Evolutionary conservation across 2,329 filamentous ascomycete species (phyloP), one percentile per base, ranked within the genome.

Genomic region (Aureobasidium sp.): DNA sequence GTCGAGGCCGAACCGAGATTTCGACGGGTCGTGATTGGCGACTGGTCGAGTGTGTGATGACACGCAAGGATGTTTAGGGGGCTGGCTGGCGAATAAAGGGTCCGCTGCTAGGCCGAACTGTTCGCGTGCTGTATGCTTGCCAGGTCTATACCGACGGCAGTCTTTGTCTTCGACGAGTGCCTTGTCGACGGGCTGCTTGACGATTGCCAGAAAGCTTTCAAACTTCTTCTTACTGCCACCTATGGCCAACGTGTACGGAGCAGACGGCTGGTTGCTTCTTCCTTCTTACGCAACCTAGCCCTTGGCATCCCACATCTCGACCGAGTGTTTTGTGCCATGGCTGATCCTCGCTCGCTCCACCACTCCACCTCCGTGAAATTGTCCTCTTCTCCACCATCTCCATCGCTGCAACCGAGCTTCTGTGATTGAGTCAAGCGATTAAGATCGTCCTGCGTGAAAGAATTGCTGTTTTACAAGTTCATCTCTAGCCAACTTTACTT

Each of bases 1-100:
- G 29, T 60, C 56, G 51, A 61, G 41, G 47, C 45, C 37, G 45
- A 57, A 39, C 22, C 55, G 51, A 62, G 36, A 34, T 55, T 60
- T 39, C 34, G 49, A 31, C 49, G 49, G 27, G 41, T 48, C 49
- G 49, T 37, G 20, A n/a, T 36, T 36, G 51, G n/a, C 25, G 53
- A 45, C 37, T 56, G 36, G 25, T 31, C 20, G 27, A 44, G 27
- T 27, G 39, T 48, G 42, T 59, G 55, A 48, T 59, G 55, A 59
- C 42, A 48, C 25, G 42, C 37, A 59, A 59, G 55, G 55, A 58
- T 44, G 42, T 39, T 55, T 27, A 31, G 36, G 37, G 51, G 49
- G 48, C n/a, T 48, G 31, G 51, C 49, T 41, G 51, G 51, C 37
- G 25, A 22, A 27, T 37, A 41, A 42, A 55, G 51, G 36, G 49